Evolutionary conservation across 495 filamentous ascomycete species (phyloP).

Genomic region (Apodospora peruviana): DNA sequence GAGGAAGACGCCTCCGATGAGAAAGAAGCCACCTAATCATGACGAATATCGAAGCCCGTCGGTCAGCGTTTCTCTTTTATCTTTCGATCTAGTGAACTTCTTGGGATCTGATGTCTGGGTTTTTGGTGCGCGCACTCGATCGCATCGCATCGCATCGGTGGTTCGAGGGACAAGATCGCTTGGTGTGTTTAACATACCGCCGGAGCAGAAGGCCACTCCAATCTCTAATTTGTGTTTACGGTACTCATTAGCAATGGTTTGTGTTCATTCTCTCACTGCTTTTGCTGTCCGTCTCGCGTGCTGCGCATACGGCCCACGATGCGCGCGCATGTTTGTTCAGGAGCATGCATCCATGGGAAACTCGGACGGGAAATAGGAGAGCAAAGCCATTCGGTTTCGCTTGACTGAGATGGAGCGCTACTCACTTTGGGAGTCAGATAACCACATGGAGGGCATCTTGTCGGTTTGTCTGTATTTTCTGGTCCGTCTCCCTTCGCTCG

Average conservation of each 20-base stretch:
- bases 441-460: constrained; percentile 70
- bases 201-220: constrained; percentile 91
- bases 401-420: too few relatives aligned
- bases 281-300: background rate
- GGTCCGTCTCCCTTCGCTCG: too few relatives aligned
- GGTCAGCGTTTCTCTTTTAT: background rate
- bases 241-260: background rate
- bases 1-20: constrained; percentile 85
- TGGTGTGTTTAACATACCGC: constrained; percentile 57
- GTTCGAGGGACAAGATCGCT: background rate
- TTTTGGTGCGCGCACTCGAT: too few relatives aligned
- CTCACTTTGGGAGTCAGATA: constrained; percentile 92
- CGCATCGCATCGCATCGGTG: too few relatives aligned
- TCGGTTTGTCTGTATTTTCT: constrained; percentile 15
- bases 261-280: background rate
- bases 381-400: too few relatives aligned
- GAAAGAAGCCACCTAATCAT: constrained; percentile 75
- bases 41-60: too few relatives aligned
- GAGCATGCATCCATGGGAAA: too few relatives aligned
- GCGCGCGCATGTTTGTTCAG: too few relatives aligned
- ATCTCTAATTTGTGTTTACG: constrained; percentile 62
- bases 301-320: background rate
- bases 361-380: too few relatives aligned
- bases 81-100: background rate
- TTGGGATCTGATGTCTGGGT: too few relatives aligned